Evolutionary conservation across 2,329 filamentous ascomycete species (phyloP), one percentile per base, ranked within the genome.

Genomic region (Alternaria sp.): DNA sequence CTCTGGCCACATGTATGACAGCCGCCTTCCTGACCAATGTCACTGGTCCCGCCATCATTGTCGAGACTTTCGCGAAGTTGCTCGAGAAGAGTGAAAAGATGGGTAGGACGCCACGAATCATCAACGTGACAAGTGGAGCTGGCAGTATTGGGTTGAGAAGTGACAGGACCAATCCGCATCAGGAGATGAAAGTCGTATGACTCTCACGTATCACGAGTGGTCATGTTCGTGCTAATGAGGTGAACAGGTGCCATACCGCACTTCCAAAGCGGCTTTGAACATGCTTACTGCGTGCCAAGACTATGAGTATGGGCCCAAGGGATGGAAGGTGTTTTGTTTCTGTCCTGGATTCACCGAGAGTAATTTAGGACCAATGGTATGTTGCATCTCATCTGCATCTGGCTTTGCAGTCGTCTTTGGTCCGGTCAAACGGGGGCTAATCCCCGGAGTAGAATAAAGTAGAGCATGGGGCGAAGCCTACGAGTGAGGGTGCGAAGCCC

Each of bases 211-310:
- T 30, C 28, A 0, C 28, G 28, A 30, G 28, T 27, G 25, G 5
- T 6, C 25, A 27, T 27, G 28, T 11, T 12, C 54, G n/a, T 57
- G 32, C 44, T 25, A 7, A 41, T 12, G 6, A 27, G 34, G 27
- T 5, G 34, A 10, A 22, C 1, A 56, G 22, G 38, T 63, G 1
- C 68, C 69, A 45, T 81, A 81, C 49, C 69, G 74, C 4, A 63
- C 69, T 3, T 74, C 67, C 46, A 81, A 80, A 57, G 69, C 78
- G 2, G 79, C 78, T 4, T 54, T 78, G 57, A 78, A 77, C 32
- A 80, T 81, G 77, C 52, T 80, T n/a, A 74, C 70, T 2, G 74
- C 73, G 11, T 71, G 66, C 28, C 72, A 77, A 48, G 57, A 40
- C 2, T 68, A 69, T 3, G 69, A 77, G 57, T 75, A 69, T 51